phyloP scores from a whole-genome alignment of 192 early-diverging fungal genomes.

The Oehlia diaphana region DNA sequence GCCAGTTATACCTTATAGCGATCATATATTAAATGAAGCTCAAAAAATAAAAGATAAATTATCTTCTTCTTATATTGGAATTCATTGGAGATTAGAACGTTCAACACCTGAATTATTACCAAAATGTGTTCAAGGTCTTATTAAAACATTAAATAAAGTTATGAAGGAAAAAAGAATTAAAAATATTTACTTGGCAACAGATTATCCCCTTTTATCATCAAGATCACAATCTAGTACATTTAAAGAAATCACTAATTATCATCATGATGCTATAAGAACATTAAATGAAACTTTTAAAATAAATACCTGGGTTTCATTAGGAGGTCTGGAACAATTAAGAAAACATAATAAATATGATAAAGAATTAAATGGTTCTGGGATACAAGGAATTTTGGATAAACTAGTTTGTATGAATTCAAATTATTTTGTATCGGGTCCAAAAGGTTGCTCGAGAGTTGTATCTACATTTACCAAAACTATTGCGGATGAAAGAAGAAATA shows the following conservation, averaged over 20 bases:
- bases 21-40: not conserved
- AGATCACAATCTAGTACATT: too few species aligned
- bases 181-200: slow-evolving; percentile 5
- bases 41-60: not conserved
- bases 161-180: not conserved
- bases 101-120: not conserved
- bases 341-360: not conserved
- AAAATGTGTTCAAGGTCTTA: not conserved
- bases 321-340: not conserved
- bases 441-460: not conserved
- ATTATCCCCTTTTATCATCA: not conserved
- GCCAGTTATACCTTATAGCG: not conserved
- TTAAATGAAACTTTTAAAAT: not conserved
- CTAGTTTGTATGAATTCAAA: slow-evolving; percentile 30
- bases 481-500: too few species aligned
- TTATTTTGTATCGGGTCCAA: slow-evolving; percentile 23
- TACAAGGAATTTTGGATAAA: slow-evolving; percentile 28
- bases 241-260: not conserved
- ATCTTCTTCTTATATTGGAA: not conserved
- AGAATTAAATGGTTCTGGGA: not conserved
- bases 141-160: not conserved
- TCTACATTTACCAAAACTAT: too few species aligned
- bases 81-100: slow-evolving; percentile 18
- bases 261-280: slow-evolving; percentile 2
- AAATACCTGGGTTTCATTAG: not conserved